These are phyloP conservation scores for Ceratocystiopsis sp. DNA, from an alignment of 2,329 filamentous ascomycete genomes.

Conservation along the genomic window DNA sequence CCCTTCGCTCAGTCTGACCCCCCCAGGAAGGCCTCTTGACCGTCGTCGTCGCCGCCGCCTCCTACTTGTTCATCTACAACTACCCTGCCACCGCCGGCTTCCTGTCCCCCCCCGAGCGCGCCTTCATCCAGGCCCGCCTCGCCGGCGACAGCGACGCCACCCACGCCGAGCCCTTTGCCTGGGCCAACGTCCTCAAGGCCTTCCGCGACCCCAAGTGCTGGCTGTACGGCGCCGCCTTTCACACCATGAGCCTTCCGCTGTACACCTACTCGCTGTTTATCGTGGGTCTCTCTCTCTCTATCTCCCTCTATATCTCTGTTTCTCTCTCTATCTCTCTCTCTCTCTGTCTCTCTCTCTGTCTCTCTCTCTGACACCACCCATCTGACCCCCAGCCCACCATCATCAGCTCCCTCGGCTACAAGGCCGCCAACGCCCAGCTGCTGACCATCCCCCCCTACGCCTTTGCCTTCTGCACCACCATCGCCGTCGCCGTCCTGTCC, in stretches of 20 bases:
- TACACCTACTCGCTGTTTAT: too few relatives aligned
- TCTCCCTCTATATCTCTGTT: conserved; percentile 33
- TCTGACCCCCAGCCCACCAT: conserved; percentile 54
- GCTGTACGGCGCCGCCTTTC: conserved; percentile 26
- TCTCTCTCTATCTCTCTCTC: conserved; percentile 35
- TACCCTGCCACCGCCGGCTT: conserved; percentile 22
- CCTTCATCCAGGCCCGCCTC: background rate
- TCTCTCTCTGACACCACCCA: conserved; percentile 26
- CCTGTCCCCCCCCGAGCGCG: background rate
- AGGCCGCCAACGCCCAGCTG: conserved; percentile 40
- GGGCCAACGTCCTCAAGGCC: background rate
- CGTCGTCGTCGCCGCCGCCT: conserved; percentile 9
- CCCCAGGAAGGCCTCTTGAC: conserved; percentile 3
- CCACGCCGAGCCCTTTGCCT: conserved; percentile 3
- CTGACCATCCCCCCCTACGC: conserved; percentile 53
- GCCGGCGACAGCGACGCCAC: background rate
- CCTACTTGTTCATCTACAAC: conserved; percentile 31
- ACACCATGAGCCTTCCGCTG: too few relatives aligned
- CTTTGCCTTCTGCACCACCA: conserved; percentile 42
- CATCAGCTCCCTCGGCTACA: conserved; percentile 42
- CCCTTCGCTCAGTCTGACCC: too few relatives aligned
- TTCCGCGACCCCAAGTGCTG: conserved; percentile 44
- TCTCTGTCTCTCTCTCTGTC: conserved; percentile 35
- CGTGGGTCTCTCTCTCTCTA: conserved; percentile 28
- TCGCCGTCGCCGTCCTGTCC: conserved; percentile 37